These are phyloP conservation scores for Rubia balearica DNA, from an alignment of 305 asterid genomes.

Conservation along the genomic window DNA sequence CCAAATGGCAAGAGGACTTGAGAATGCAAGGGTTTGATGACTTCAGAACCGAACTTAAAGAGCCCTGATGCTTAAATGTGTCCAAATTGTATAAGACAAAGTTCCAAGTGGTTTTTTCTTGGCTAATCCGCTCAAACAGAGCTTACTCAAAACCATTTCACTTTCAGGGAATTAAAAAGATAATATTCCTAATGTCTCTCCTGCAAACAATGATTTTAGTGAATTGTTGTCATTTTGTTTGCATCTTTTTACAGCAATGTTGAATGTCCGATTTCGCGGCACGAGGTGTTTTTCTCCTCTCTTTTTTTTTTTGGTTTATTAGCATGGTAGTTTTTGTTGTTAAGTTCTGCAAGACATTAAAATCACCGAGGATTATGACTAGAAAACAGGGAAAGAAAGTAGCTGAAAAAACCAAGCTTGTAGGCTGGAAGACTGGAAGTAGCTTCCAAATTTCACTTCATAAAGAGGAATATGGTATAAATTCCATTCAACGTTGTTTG, in stretches of 20 bases:
- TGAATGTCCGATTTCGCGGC: too few species aligned
- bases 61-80: neutral
- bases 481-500: neutral
- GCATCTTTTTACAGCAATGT: neutral
- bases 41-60: constrained; percentile 7
- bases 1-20: constrained; percentile 19
- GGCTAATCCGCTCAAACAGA: constrained; percentile 11
- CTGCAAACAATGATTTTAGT: neutral
- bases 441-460: neutral
- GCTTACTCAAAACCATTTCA: constrained; percentile 6
- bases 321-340: neutral
- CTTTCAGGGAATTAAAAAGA: neutral
- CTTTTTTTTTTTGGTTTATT: neutral
- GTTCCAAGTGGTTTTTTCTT: neutral
- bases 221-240: neutral
- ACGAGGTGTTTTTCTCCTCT: neutral
- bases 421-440: neutral
- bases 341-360: neutral
- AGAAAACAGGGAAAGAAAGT: neutral
- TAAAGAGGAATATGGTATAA: neutral
- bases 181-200: constrained; percentile 7
- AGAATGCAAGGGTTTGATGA: constrained; percentile 1
- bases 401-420: neutral
- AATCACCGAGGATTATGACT: neutral
- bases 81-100: constrained; percentile 7